phyloP scores from a whole-genome alignment of 768 basidiomycete species.

The Podaxis carcinomalis region DNA sequence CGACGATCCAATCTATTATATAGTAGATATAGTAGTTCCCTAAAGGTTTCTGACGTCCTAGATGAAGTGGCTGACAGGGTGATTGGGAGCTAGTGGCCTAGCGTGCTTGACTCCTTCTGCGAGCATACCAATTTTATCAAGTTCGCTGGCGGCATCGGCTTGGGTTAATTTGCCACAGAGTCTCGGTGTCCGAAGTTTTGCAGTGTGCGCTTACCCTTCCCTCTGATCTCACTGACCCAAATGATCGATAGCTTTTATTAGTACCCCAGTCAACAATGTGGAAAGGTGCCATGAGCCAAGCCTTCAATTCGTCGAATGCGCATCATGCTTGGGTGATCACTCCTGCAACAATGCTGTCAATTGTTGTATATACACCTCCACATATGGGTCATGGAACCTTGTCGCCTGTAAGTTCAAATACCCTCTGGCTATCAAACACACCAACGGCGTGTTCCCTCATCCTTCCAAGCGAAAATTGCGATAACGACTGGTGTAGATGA shows the following conservation, averaged over 20 bases:
- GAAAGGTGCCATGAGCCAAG: too few relatives aligned
- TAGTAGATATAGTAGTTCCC: too few relatives aligned
- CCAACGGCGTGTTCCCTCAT: conserved; percentile 56
- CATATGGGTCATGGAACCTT: conserved; percentile 44
- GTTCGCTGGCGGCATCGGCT: too few relatives aligned
- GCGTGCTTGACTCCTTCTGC: too few relatives aligned
- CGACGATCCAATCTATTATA: too few relatives aligned
- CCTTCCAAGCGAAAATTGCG: conserved; percentile 30
- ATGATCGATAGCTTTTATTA: not conserved
- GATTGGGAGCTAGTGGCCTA: too few relatives aligned
- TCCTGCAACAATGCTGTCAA: conserved; percentile 42
- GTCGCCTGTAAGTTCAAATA: conserved; percentile 66
- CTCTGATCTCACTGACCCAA: not conserved
- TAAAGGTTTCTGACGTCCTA: too few relatives aligned
- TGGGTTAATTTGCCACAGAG: not conserved
- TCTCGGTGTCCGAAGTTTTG: not conserved
- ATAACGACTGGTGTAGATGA: conserved; percentile 33
- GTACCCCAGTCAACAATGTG: too few relatives aligned
- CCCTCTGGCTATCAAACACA: conserved; percentile 66
- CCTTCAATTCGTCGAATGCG: too few relatives aligned
- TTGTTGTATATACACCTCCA: conserved; percentile 35
- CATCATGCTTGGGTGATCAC: conserved; percentile 15
- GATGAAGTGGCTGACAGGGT: too few relatives aligned
- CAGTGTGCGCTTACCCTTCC: not conserved
- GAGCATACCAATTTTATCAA: too few relatives aligned